A percentile compares a stretch with the other conserved stretches of the same genome.
These are phyloP conservation scores for Haplosporangium gracile DNA, from an alignment of 192 early-diverging fungal species.

Conservation along the genomic window DNA sequence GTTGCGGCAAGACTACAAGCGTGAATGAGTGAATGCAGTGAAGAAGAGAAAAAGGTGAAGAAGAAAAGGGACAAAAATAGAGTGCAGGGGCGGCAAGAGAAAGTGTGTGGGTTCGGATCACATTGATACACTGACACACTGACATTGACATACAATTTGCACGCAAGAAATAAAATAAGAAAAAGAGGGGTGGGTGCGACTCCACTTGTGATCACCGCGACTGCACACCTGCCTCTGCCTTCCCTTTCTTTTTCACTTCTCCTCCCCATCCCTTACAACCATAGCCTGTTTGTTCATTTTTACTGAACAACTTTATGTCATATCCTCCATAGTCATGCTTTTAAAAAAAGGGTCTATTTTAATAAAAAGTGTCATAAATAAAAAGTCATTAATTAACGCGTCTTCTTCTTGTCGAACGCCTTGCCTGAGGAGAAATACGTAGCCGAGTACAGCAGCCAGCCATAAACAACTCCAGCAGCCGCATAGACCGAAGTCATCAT, in stretches of 20 bases:
- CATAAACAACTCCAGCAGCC: slow-evolving; percentile 79
- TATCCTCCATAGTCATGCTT: too few relatives aligned
- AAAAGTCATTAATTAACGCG: neutral
- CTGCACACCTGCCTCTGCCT: neutral
- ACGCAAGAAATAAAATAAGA: neutral
- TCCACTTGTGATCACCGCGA: slow-evolving; percentile 1
- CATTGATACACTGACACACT: too few relatives aligned
- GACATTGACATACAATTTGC: neutral
- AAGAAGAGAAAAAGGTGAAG: neutral
- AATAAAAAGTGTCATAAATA: neutral
- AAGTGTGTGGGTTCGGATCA: neutral
- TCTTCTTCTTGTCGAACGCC: slow-evolving; percentile 45
- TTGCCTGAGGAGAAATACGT: slow-evolving; percentile 49
- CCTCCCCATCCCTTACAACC: neutral
- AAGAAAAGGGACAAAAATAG: neutral
- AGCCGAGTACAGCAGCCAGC: slow-evolving; percentile 68
- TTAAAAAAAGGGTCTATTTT: neutral
- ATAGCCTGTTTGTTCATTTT: too few relatives aligned
- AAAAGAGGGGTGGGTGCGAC: neutral
- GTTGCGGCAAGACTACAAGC: neutral
- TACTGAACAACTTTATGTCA: neutral
- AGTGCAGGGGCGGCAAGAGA: neutral
- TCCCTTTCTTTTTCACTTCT: too few relatives aligned
- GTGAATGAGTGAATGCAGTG: neutral
- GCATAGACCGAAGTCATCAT: slow-evolving; percentile 85